Conservation (phyloP, 257 asterid species). For the Orobanche coerulescens region DNA sequence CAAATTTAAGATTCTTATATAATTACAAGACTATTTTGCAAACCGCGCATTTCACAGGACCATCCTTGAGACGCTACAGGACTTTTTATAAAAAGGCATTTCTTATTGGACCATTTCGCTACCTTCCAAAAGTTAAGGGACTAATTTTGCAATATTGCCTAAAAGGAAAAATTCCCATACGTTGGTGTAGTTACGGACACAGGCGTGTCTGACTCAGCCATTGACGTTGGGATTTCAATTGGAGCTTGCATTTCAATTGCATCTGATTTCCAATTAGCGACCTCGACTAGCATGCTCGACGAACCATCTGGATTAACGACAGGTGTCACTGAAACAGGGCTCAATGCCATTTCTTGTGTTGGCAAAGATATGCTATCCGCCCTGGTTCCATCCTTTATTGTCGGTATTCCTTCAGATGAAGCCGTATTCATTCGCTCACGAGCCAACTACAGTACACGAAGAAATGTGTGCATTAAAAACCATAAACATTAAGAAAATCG, state of each 20-base stretch:
- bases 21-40: background rate
- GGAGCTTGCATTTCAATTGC: constrained; percentile 32
- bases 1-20: background rate
- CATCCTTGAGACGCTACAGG: no score
- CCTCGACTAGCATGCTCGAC: constrained; percentile 38
- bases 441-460: constrained; percentile 51
- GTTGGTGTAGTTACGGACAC: constrained; percentile 31
- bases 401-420: constrained; percentile 31
- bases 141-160: background rate
- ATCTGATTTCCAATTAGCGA: constrained; percentile 32
- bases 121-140: background rate
- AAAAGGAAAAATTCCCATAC: constrained; percentile 31
- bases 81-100: no score
- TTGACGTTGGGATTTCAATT: constrained; percentile 36
- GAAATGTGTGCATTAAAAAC: constrained; percentile 21
- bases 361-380: constrained; percentile 30
- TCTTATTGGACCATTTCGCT: background rate
- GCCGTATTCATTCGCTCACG: constrained; percentile 44
- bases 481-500: background rate
- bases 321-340: constrained; percentile 52
- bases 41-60: no score
- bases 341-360: constrained; percentile 37
- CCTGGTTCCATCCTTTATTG: constrained; percentile 29
- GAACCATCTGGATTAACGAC: constrained; percentile 37
- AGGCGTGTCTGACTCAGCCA: constrained; percentile 32